Conservation (phyloP, 441 rosid genomes). For the Pelargonium fulgidum region DNA sequence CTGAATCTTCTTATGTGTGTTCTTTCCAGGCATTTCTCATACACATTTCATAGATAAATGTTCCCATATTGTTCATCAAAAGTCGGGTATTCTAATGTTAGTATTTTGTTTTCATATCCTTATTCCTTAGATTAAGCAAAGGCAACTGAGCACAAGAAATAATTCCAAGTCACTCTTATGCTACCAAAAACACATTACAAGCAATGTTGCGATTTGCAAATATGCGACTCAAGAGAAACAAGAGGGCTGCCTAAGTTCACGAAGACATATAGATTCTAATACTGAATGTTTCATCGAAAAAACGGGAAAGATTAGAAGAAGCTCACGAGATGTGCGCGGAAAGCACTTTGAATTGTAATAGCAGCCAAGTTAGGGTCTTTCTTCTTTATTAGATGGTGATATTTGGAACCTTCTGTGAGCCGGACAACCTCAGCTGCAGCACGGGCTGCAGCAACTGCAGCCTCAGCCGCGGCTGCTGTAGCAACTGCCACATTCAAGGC, state of each 20-base stretch:
- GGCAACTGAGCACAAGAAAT: no score
- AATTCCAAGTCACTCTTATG: no score
- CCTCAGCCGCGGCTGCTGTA: slow-evolving; percentile 86
- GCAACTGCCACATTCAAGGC: slow-evolving; percentile 77
- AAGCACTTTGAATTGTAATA: slow-evolving; percentile 61
- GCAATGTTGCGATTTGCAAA: no score
- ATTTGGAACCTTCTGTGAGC: slow-evolving; percentile 40
- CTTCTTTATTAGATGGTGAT: slow-evolving; percentile 24
- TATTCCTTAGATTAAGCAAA: no score
- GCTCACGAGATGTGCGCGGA: slow-evolving; percentile 74
- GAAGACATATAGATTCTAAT: not conserved
- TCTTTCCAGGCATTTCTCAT: no score
- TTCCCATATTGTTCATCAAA: no score
- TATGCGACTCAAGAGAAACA: not conserved
- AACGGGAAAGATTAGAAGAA: slow-evolving; percentile 8
- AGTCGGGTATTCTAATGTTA: no score
- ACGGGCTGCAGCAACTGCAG: slow-evolving; percentile 75
- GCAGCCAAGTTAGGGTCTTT: slow-evolving; percentile 47
- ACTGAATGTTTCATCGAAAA: no score
- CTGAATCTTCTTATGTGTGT: no score
- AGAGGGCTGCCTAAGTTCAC: not conserved
- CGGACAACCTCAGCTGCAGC: slow-evolving; percentile 86
- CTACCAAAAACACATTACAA: no score
- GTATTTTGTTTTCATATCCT: no score
- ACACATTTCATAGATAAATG: no score